Evolutionary conservation across 345 rosid species (phyloP).

Genomic region (Salix brachista): DNA sequence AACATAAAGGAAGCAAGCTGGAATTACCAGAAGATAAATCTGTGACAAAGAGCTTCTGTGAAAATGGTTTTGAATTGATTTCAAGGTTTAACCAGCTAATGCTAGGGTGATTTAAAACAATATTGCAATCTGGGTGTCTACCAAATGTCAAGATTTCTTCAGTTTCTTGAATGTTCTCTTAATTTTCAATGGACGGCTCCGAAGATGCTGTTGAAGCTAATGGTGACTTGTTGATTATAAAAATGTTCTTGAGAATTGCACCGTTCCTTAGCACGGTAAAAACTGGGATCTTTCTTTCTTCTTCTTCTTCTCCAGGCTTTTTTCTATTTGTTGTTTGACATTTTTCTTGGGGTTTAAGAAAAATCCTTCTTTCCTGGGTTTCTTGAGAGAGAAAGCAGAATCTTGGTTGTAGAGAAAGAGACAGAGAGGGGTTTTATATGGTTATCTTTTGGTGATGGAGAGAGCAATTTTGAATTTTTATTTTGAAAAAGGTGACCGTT

Average conservation of each 20-base stretch:
- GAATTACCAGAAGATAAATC: constrained; percentile 71
- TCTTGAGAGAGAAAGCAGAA: not conserved
- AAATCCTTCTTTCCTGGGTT: not conserved
- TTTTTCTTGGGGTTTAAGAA: constrained; percentile 6
- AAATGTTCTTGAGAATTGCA: constrained; percentile 80
- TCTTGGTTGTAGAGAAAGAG: not conserved
- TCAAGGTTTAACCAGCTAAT: constrained; percentile 88
- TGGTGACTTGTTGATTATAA: constrained; percentile 51
- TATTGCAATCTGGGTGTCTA: constrained; percentile 77
- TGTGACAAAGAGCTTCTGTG: constrained; percentile 62
- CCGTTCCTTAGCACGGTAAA: constrained; percentile 76
- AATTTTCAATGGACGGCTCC: constrained; percentile 13
- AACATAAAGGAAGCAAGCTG: not conserved
- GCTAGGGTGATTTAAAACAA: constrained; percentile 78
- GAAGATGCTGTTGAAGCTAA: not conserved
- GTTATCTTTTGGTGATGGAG: not conserved
- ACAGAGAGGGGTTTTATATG: not conserved
- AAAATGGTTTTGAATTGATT: constrained; percentile 48
- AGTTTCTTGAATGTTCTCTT: constrained; percentile 18
- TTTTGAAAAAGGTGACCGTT: constrained; percentile 43
- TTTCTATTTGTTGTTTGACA: constrained; percentile 24
- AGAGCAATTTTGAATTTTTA: constrained; percentile 32
- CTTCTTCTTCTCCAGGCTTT: constrained; percentile 23
- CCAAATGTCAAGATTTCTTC: constrained; percentile 69
- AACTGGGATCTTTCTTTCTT: constrained; percentile 62